Percentiles rank a stretch among this genome's conserved stretches.
phyloP scores from a whole-genome alignment of 176 grass and related monocot species.

The Puya raimondii region DNA sequence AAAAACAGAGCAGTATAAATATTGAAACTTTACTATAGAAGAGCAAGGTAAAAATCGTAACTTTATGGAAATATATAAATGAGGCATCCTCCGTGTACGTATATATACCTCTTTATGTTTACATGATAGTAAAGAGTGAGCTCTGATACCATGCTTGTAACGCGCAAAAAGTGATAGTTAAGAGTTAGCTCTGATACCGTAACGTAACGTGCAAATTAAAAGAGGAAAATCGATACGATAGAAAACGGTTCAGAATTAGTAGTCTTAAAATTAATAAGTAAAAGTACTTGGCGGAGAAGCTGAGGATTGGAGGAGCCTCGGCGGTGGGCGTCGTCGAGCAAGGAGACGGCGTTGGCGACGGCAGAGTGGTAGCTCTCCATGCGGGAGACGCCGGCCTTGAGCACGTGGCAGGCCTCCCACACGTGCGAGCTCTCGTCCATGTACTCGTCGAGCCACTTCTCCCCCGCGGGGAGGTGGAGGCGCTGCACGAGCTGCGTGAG shows the following conservation, averaged over 20 bases:
- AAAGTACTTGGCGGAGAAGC: constrained; percentile 37
- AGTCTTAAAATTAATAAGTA: no score
- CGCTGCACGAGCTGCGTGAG: constrained; percentile 52
- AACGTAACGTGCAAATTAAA: no score
- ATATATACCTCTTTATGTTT: no score
- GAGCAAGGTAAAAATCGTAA: neutral
- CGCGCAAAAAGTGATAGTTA: no score
- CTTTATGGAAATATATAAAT: neutral
- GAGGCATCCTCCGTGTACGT: no score
- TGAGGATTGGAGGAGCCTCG: constrained; percentile 26
- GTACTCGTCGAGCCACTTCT: constrained; percentile 84
- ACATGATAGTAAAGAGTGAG: no score
- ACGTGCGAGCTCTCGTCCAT: constrained; percentile 91
- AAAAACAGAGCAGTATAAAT: neutral
- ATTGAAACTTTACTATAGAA: no score
- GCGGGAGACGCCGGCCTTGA: constrained; percentile 50
- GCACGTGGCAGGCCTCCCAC: constrained; percentile 61
- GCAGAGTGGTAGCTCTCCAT: constrained; percentile 56
- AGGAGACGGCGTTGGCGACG: constrained; percentile 39
- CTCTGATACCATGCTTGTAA: no score
- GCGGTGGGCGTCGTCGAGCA: constrained; percentile 24
- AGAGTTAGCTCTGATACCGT: no score
- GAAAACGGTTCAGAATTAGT: no score
- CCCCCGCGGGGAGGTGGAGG: constrained; percentile 72
- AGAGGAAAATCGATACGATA: no score